A percentile compares a stretch with the other conserved stretches of the same genome.
Conservation (phyloP, 208 protist genomes). For the Leishmania martiniquensis region DNA sequence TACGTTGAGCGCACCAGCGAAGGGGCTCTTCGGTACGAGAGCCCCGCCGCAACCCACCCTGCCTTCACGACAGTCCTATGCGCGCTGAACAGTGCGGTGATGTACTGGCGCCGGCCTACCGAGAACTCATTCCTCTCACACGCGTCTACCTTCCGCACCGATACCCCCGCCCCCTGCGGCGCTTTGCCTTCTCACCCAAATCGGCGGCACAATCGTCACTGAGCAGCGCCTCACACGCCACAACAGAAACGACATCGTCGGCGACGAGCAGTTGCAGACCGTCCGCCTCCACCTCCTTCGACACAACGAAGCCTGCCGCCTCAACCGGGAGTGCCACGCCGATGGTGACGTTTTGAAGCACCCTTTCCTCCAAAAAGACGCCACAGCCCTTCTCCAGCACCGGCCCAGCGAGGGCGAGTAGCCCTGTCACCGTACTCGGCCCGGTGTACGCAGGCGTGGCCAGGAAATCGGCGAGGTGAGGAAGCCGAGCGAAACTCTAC, state of each 20-base stretch:
- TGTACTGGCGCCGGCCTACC: constrained; percentile 88
- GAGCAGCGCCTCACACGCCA: constrained; percentile 35
- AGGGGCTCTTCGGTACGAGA: constrained; percentile 92
- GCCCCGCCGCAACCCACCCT: too few species aligned
- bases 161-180: constrained; percentile 37
- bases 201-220: constrained; percentile 33
- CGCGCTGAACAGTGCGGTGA: constrained; percentile 77
- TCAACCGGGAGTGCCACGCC: constrained; percentile 95
- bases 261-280: constrained; percentile 80
- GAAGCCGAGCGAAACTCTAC: constrained; percentile 75
- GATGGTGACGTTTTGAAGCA: constrained; percentile 90
- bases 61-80: constrained; percentile 76
- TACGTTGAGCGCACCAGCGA: constrained; percentile 87
- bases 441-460: constrained; percentile 81
- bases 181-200: constrained; percentile 39
- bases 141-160: constrained; percentile 41
- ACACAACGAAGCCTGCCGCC: constrained; percentile 86
- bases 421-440: constrained; percentile 71
- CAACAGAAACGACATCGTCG: constrained; percentile 34
- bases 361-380: constrained; percentile 83
- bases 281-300: constrained; percentile 81
- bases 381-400: constrained; percentile 91
- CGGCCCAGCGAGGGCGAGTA: constrained; percentile 64
- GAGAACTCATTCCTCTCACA: constrained; percentile 86
- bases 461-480: constrained; percentile 82